Percentiles rank a stretch among this genome's conserved stretches.
Conservation (phyloP, 2,329 filamentous ascomycete genomes). For the Curvularia sp. region DNA sequence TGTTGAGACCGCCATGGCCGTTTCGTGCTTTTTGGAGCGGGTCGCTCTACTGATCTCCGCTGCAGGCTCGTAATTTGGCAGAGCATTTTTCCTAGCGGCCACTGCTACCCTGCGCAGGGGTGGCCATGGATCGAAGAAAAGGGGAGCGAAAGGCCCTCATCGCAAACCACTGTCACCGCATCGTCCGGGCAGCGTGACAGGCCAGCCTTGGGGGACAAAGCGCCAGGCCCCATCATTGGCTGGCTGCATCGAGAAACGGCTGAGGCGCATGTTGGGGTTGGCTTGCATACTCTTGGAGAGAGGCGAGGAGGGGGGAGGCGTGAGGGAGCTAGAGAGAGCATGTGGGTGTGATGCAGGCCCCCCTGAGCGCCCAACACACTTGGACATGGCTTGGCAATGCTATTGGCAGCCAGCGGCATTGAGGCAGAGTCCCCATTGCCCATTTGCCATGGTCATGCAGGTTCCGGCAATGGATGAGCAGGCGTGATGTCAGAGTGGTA, state of each 20-base stretch:
- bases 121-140: constrained; percentile 12
- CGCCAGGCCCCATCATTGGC: background rate
- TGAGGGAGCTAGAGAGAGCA: constrained; percentile 13
- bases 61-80: constrained; percentile 26
- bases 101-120: constrained; percentile 2
- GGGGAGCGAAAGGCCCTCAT: constrained; percentile 9
- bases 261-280: constrained; percentile 8
- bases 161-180: no score
- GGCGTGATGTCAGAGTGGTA: background rate
- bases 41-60: constrained; percentile 26
- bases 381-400: constrained; percentile 22
- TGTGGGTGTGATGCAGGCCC: constrained; percentile 10
- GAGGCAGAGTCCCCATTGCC: constrained; percentile 21
- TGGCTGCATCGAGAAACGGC: background rate
- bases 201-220: background rate
- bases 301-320: constrained; percentile 2
- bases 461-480: background rate
- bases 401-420: constrained; percentile 21
- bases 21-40: constrained; percentile 22
- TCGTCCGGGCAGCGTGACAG: no score
- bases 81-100: constrained; percentile 25
- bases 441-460: constrained; percentile 13
- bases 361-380: constrained; percentile 16
- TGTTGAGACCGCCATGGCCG: constrained; percentile 23
- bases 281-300: background rate